A percentile compares a stretch with the other conserved stretches of the same genome.
phyloP scores from a whole-genome alignment of 768 basidiomycete species.

The Psilocybe sp. region DNA sequence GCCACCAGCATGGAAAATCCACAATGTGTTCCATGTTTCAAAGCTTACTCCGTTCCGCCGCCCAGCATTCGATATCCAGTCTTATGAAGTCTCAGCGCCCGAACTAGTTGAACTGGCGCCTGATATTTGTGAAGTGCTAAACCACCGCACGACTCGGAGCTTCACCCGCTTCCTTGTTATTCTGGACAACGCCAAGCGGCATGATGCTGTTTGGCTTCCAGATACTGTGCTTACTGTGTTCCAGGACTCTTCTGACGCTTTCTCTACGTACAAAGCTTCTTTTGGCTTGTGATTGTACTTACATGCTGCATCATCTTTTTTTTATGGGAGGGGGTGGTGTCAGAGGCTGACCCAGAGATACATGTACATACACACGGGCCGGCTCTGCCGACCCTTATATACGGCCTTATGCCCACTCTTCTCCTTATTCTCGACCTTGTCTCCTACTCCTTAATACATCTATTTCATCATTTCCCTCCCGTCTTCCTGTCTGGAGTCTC shows the following conservation, averaged over 20 bases:
- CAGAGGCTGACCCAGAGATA: too few relatives aligned
- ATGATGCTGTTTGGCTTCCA: background rate
- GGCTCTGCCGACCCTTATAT: too few relatives aligned
- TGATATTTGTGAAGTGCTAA: background rate
- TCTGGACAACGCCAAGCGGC: background rate
- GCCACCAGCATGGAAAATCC: slow-evolving; percentile 15
- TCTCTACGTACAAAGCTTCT: background rate
- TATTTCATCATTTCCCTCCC: too few relatives aligned
- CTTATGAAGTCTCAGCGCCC: background rate
- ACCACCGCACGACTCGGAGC: background rate
- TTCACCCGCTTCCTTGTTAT: background rate
- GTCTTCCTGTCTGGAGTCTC: too few relatives aligned
- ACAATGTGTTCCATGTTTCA: slow-evolving; percentile 12
- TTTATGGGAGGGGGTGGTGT: background rate
- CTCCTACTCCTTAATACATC: too few relatives aligned
- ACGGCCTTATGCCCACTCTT: too few relatives aligned
- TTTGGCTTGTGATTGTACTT: background rate
- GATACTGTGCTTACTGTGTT: background rate
- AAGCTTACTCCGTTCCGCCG: slow-evolving; percentile 1
- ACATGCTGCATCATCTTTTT: background rate
- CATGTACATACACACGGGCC: too few relatives aligned
- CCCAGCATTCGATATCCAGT: slow-evolving; percentile 1
- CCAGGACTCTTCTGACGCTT: background rate
- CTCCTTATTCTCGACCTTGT: too few relatives aligned
- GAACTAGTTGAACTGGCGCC: background rate